Base-by-base conservation (phyloP, 2,329 filamentous ascomycete genomes). In the Pezicula radicicola region DNA sequence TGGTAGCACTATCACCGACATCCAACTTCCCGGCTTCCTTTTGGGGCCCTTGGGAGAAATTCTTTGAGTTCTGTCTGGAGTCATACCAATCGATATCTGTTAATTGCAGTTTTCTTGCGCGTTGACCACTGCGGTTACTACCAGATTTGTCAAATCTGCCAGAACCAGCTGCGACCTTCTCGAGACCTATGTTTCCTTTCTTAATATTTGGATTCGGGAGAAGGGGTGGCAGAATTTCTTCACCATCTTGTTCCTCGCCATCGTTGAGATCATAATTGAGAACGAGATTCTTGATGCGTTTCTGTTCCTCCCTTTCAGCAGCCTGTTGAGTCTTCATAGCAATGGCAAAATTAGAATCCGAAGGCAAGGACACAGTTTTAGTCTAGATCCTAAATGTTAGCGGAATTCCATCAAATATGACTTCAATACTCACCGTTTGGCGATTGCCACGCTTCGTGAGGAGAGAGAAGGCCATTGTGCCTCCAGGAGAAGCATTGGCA, bases 71-170 rank as follows among this genome's bases (percentile, higher is more conserved):
- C 44, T 49, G 55, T 46, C 60, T 61, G 51, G 58, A 50, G 54
- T 60, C 76, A 75, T 93, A 97, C 94, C 94, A 99, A 71, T 99
- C 93, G 70, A 99, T 90, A 72, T 99, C 94, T 71, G 91, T 96
- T 54, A 97, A 81, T 69, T 97, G 93, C 55, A 99, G 77, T 72
- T 96, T 96, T 64, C 94, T 84, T 53, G 89, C 85, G 58, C 92
- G 87, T 69, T 96, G 91, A 54, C 87, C 85, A 65, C 81, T 83
- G 53, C 79, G 79, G 41, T 64, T 67, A 50, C 64, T 67, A 44
- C 63, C 61, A 50, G 64, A 68, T 56, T 71, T 69, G 44, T 70
- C 66, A 55, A 60, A 57, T 60, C 62, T 62, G 36, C 60, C 53
- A 60, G 58, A 60, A 46, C 53, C 63, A 54, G 60, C 59, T 51